Evolutionary conservation across 2,329 filamentous ascomycete species (phyloP).

Genomic region (Clarireedia hainanense): DNA sequence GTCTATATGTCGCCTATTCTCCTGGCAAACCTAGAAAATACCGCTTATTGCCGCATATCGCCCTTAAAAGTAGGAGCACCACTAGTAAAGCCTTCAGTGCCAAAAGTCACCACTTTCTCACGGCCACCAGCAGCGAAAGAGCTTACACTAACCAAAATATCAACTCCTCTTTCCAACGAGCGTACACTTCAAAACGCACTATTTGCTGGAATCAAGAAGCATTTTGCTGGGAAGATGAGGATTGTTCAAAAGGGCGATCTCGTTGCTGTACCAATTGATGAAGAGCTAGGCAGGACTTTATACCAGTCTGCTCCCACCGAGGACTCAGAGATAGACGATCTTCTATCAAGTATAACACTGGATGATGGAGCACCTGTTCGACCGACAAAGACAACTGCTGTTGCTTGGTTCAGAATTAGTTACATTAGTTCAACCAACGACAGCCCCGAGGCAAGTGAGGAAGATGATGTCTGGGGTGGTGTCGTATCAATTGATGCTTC

Average conservation of each 20-base stretch:
- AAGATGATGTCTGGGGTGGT: conserved; percentile 73
- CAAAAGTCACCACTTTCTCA: conserved; percentile 47
- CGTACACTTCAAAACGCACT: conserved; percentile 77
- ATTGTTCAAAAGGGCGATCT: conserved; percentile 82
- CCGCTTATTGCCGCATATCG: conserved; percentile 71
- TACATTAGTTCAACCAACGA: conserved; percentile 56
- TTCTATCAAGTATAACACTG: conserved; percentile 42
- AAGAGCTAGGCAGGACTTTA: conserved; percentile 71
- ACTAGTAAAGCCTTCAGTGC: conserved; percentile 43
- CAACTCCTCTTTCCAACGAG: conserved; percentile 83
- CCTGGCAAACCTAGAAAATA: conserved; percentile 74
- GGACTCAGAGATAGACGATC: conserved; percentile 64
- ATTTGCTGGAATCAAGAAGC: conserved; percentile 76
- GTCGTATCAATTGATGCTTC: conserved; percentile 80
- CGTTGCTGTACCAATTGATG: conserved; percentile 83
- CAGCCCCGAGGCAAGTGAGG: conserved; percentile 41
- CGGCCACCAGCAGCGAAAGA: conserved; percentile 59
- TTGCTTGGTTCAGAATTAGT: conserved; percentile 90
- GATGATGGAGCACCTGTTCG: conserved; percentile 36
- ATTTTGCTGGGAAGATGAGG: conserved; percentile 77
- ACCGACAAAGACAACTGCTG: conserved; percentile 36
- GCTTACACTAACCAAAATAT: conserved; percentile 80
- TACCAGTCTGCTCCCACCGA: conserved; percentile 58
- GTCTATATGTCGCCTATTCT: conserved; percentile 80
- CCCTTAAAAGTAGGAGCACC: conserved; percentile 50